phyloP scores from a whole-genome alignment of 2,329 filamentous ascomycete genomes.

The Arthrobotrys iridis region DNA sequence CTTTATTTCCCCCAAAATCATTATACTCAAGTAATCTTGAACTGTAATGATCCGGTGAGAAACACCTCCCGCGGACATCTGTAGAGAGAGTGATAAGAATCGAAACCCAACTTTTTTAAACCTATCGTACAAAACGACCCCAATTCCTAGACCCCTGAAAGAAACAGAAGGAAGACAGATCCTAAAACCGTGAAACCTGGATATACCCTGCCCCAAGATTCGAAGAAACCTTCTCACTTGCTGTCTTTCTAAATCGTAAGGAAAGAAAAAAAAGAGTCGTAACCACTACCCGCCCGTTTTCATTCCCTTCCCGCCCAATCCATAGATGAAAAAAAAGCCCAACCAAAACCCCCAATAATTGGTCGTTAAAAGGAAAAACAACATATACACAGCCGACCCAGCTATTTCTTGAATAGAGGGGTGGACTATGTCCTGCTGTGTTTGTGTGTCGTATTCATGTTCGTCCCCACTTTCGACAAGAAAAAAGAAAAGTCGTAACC shows the following conservation, averaged over 20 bases:
- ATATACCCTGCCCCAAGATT: constrained; percentile 14
- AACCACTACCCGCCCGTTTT: background rate
- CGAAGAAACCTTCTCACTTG: background rate
- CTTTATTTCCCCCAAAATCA: too few relatives aligned
- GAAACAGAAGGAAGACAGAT: too few relatives aligned
- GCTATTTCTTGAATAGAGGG: background rate
- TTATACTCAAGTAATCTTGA: too few relatives aligned
- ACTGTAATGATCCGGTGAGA: too few relatives aligned
- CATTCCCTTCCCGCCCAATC: background rate
- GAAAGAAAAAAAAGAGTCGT: background rate
- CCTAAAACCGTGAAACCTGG: constrained; percentile 16
- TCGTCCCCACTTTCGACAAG: constrained; percentile 18
- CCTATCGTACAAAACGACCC: background rate
- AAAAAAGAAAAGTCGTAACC: constrained; percentile 37
- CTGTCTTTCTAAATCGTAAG: background rate
- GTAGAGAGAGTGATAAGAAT: too few relatives aligned
- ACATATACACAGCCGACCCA: background rate
- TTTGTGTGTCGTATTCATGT: constrained; percentile 40
- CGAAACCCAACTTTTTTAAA: background rate
- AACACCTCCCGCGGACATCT: too few relatives aligned
- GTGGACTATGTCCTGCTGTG: too few relatives aligned
- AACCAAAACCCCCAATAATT: constrained; percentile 19
- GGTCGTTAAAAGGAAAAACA: constrained; percentile 5
- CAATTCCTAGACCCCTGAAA: background rate
- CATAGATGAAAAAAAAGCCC: constrained; percentile 15